Evolutionary conservation across 2,329 filamentous ascomycete species (phyloP), one percentile per base, ranked within the genome.

Genomic region (Taxawa tesnikishii): DNA sequence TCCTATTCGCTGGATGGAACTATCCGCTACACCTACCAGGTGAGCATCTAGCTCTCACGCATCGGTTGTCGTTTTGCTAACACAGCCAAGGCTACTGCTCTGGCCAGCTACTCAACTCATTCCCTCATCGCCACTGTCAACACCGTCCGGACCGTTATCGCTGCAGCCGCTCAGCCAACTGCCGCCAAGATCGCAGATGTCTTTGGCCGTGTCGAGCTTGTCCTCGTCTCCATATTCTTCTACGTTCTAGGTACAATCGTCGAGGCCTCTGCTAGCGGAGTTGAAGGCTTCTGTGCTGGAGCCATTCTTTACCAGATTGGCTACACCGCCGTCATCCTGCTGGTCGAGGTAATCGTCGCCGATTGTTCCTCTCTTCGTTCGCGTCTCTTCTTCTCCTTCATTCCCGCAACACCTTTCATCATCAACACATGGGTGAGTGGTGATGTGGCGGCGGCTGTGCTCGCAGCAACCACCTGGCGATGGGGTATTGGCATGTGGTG

Each of bases 401-500:
- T 79, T n/a, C 72, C 72, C 0, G 67, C 68, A 0, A 47, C 65
- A 3, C 73, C 73, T 0, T 75, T 73, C 43, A 46, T 76, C 27
- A 58, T 61, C 49, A 78, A 77, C 44, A 73, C 73, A 0, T 79
- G 73, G 73, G 62, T 77, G 10, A 70, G 68, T 38, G 74, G 73
- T 13, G 65, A 70, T 38, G 54, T 79, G 30, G 64, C 68, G 0
- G 46, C 51, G 0, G 60, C 67, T 0, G 68, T 76, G 1, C 45
- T 76, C 13, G 43, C 35, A 0, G 48, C 46, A 2, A 68, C 40
- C 4, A 42, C 34, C 27, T 82, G 72, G 69, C 67, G 73, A 24
- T 83, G 77, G 78, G 75, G 66, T 2, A 82, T 75, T 45, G 78
- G 75, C 26, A 63, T 67, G 42, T 82, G 78, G 53, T 63, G 70